A percentile compares a stretch with the other conserved stretches of the same genome.
Conservation (phyloP, 176 grass and related monocot species). For the Panicum miliaceum region DNA sequence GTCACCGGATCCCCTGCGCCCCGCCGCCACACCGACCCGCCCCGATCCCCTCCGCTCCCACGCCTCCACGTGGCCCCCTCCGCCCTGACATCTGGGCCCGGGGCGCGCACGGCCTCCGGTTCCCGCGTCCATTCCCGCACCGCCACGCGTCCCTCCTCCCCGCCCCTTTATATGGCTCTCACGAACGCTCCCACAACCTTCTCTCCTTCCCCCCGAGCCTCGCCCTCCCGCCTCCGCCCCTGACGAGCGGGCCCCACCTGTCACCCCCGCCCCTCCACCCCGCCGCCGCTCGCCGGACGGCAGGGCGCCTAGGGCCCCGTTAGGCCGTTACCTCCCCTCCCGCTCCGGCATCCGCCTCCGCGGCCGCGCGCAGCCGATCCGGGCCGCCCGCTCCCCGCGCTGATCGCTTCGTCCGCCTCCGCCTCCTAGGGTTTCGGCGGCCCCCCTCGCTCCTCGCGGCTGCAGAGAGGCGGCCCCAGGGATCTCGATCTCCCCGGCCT, state of each 20-base stretch:
- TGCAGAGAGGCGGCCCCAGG: neutral
- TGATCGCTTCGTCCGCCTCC: conserved; percentile 24
- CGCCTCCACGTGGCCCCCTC: neutral
- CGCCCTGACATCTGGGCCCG: neutral
- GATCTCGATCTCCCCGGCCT: conserved; percentile 41
- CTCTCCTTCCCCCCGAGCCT: neutral
- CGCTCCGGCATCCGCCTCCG: neutral
- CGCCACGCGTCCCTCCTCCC: conserved; percentile 33
- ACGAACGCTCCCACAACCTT: conserved; percentile 12
- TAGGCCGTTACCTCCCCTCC: neutral
- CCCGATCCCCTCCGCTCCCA: rapidly evolving
- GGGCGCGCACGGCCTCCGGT: neutral
- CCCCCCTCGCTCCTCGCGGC: neutral
- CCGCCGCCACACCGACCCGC: rapidly evolving
- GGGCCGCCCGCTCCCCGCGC: neutral
- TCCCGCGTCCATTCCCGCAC: neutral
- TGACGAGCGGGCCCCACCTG: conserved; percentile 51
- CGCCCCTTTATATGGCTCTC: conserved; percentile 29
- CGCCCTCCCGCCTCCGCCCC: neutral
- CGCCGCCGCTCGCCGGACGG: conserved; percentile 56
- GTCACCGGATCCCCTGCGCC: conserved; percentile 11
- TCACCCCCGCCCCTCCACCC: neutral
- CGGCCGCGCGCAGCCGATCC: conserved; percentile 26
- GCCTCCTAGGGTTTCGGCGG: conserved; percentile 48
- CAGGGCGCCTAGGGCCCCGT: conserved; percentile 20